A percentile compares a stretch with the other conserved stretches of the same genome.
phyloP scores from a whole-genome alignment of 768 basidiomycete species.

The Tulasnella sp. region DNA sequence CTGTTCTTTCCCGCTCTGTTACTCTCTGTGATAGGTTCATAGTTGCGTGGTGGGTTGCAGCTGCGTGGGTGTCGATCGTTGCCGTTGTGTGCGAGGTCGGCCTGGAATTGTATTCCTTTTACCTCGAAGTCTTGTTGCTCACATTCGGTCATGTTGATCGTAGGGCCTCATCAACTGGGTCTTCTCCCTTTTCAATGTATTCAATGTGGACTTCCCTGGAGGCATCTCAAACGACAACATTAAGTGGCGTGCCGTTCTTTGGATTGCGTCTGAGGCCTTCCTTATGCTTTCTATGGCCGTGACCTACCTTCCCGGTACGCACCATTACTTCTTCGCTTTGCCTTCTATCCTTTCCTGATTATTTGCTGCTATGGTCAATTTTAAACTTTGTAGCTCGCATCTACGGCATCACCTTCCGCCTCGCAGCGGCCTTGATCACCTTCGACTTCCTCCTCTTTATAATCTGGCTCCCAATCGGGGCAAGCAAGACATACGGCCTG shows the following conservation, averaged over 20 bases:
- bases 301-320: not conserved
- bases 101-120: no score
- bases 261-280: slow-evolving; percentile 24
- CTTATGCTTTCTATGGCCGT: slow-evolving; percentile 17
- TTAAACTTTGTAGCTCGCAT: slow-evolving; percentile 11
- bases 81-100: slow-evolving; percentile 21
- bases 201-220: slow-evolving; percentile 25
- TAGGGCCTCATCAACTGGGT: slow-evolving; percentile 24
- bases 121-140: no score
- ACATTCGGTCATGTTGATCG: no score
- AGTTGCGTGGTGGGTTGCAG: slow-evolving; percentile 25
- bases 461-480: slow-evolving; percentile 30
- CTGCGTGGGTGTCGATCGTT: slow-evolving; percentile 27
- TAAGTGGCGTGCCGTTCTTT: slow-evolving; percentile 27
- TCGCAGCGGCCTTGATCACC: slow-evolving; percentile 22
- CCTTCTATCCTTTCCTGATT: not conserved
- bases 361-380: not conserved
- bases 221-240: slow-evolving; percentile 24
- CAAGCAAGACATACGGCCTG: slow-evolving; percentile 27
- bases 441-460: slow-evolving; percentile 25
- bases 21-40: slow-evolving; percentile 18
- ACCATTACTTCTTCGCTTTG: no score
- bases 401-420: slow-evolving; percentile 26
- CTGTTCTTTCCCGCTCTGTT: no score
- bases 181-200: slow-evolving; percentile 25